Percentiles rank a stretch among this genome's conserved stretches.
Conservation (phyloP, 2,329 filamentous ascomycete genomes). For the Aureobasidium sp. region DNA sequence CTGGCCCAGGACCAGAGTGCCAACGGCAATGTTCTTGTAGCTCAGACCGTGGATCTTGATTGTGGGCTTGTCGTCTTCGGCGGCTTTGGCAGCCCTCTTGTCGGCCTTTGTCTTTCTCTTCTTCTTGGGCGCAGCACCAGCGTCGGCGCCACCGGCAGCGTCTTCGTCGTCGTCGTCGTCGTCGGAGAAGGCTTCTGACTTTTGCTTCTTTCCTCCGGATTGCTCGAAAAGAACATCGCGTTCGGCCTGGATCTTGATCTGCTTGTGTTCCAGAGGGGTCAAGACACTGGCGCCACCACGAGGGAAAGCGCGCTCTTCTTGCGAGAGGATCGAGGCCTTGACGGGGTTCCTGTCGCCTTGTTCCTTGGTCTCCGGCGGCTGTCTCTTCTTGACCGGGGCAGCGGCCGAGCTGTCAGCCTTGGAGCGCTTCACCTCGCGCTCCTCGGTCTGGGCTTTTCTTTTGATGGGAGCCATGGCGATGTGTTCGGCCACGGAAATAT, state of each 20-base stretch:
- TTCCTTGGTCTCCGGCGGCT: slow-evolving; percentile 22
- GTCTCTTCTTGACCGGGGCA: slow-evolving; percentile 12
- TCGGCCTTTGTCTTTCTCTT: slow-evolving; percentile 40
- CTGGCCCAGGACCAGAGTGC: slow-evolving; percentile 80
- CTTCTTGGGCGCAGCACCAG: slow-evolving; percentile 38
- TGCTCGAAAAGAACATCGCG: slow-evolving; percentile 88
- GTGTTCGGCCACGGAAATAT: not conserved
- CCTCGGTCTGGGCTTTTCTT: slow-evolving; percentile 35
- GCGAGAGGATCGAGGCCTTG: slow-evolving; percentile 44
- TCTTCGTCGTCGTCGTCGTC: slow-evolving; percentile 32
- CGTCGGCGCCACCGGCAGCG: slow-evolving; percentile 25
- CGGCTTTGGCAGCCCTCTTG: slow-evolving; percentile 29
- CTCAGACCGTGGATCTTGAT: slow-evolving; percentile 79
- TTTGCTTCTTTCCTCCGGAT: slow-evolving; percentile 51
- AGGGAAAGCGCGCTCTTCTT: slow-evolving; percentile 86
- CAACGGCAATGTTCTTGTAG: slow-evolving; percentile 67
- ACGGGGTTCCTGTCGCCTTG: slow-evolving; percentile 22
- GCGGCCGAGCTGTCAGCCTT: slow-evolving; percentile 19
- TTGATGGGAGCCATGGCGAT: slow-evolving; percentile 36
- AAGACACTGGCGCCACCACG: slow-evolving; percentile 84
- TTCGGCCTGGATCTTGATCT: slow-evolving; percentile 89
- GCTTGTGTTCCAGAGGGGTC: slow-evolving; percentile 89
- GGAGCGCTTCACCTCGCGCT: slow-evolving; percentile 28
- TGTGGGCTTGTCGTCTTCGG: slow-evolving; percentile 35
- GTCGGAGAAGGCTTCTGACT: slow-evolving; percentile 37